A percentile compares a stretch with the other conserved stretches of the same genome.
phyloP scores from a whole-genome alignment of 2,329 filamentous ascomycete species.

The Fusarium abutilonis region DNA sequence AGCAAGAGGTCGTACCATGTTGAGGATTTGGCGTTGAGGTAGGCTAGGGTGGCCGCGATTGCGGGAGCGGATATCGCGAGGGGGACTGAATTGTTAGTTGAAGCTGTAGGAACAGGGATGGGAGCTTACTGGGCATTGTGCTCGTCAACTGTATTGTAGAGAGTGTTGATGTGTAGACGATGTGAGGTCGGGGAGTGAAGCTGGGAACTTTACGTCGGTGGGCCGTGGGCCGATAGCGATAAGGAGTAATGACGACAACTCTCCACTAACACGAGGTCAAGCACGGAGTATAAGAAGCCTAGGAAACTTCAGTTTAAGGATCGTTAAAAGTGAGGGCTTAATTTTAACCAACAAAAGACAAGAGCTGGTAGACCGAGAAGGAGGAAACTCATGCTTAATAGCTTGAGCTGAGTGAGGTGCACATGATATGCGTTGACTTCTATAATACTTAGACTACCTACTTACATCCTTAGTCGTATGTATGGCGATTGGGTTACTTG shows the following conservation, averaged over 20 bases:
- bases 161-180: neutral
- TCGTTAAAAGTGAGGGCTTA: neutral
- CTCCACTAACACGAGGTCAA: constrained; percentile 24
- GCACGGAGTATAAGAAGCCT: neutral
- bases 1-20: constrained; percentile 73
- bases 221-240: constrained; percentile 37
- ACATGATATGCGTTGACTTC: neutral
- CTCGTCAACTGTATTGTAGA: neutral
- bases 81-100: constrained; percentile 54
- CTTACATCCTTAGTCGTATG: neutral
- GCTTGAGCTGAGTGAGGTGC: neutral
- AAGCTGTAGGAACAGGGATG: neutral
- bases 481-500: neutral
- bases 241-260: constrained; percentile 32
- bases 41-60: constrained; percentile 74
- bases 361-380: neutral
- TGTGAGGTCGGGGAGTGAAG: neutral
- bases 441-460: neutral
- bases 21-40: constrained; percentile 76
- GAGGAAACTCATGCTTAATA: neutral
- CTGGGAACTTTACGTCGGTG: constrained; percentile 18
- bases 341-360: neutral
- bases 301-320: neutral
- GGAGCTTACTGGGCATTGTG: constrained; percentile 35
- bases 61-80: constrained; percentile 67